Conservation (phyloP, 1,284 basidiomycete genomes). For the Sporisorium graminicola region DNA sequence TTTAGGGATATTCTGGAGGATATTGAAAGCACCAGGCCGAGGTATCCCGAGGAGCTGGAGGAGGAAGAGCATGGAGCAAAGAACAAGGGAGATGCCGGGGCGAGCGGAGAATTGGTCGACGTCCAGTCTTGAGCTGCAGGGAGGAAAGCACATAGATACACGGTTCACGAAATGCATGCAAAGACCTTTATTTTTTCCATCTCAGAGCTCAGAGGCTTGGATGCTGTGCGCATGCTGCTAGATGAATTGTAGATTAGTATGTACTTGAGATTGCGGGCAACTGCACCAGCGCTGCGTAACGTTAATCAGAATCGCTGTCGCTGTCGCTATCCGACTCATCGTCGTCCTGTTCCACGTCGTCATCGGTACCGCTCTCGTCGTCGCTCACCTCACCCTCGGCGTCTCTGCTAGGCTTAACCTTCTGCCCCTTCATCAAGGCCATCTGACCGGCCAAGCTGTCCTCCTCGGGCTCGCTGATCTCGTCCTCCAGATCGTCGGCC, state of each 20-base stretch:
- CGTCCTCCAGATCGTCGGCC: constrained; percentile 56
- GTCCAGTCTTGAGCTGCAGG: neutral
- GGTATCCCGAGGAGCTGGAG: constrained; percentile 48
- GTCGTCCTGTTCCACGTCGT: constrained; percentile 34
- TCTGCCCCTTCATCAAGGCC: constrained; percentile 93
- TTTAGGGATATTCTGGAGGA: constrained; percentile 69
- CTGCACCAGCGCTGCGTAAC: neutral
- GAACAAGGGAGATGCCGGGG: neutral
- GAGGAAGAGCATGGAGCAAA: neutral
- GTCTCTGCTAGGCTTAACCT: constrained; percentile 78
- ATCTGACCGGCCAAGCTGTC: constrained; percentile 91
- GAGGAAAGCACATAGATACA: neutral
- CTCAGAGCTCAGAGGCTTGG: neutral
- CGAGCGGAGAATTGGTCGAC: neutral
- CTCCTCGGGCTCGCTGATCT: constrained; percentile 69
- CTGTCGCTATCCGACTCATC: constrained; percentile 21
- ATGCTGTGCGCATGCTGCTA: too few species aligned
- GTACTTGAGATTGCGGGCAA: neutral
- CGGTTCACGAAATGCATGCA: neutral
- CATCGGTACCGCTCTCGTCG: constrained; percentile 70
- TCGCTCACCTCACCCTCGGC: constrained; percentile 70
- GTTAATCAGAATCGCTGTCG: constrained; percentile 40
- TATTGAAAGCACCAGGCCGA: constrained; percentile 47
- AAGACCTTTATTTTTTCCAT: neutral
- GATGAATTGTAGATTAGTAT: too few species aligned